phyloP scores from a whole-genome alignment of 495 filamentous ascomycete genomes.

The Penicillium goetzii region DNA sequence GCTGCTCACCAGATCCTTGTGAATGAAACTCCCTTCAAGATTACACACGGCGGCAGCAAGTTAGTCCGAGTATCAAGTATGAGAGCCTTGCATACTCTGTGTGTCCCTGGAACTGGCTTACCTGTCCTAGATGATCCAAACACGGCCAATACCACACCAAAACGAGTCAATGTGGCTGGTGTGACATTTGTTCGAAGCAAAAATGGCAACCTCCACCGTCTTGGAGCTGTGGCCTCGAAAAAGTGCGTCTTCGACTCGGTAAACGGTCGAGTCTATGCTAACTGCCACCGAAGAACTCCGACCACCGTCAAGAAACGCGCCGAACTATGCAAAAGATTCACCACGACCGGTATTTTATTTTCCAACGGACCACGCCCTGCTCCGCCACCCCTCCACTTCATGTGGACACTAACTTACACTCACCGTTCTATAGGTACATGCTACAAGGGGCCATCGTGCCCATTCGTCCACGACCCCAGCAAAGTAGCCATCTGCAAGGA shows the following conservation, averaged over 20 bases:
- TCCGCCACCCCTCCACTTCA: constrained; percentile 8
- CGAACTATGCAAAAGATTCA: constrained; percentile 86
- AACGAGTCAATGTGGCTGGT: constrained; percentile 74
- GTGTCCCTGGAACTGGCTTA: constrained; percentile 47
- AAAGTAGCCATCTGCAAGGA: constrained; percentile 92
- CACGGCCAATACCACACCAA: constrained; percentile 73
- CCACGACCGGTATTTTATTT: constrained; percentile 78
- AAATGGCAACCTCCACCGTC: constrained; percentile 84
- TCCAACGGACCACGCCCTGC: constrained; percentile 27
- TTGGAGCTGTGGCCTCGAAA: constrained; percentile 50
- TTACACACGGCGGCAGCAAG: constrained; percentile 82
- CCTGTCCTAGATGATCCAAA: constrained; percentile 60
- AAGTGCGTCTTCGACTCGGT: constrained; percentile 33
- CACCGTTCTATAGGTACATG: constrained; percentile 68
- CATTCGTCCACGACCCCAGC: constrained; percentile 79
- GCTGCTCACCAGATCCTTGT: constrained; percentile 69
- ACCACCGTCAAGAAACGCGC: constrained; percentile 66
- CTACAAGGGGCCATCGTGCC: constrained; percentile 76
- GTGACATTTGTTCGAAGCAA: constrained; percentile 89
- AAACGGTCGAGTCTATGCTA: constrained; percentile 20
- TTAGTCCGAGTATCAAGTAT: constrained; percentile 76
- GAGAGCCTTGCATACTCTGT: constrained; percentile 22
- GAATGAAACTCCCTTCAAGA: constrained; percentile 75
- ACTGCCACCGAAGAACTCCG: constrained; percentile 40
- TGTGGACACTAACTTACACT: constrained; percentile 27